Evolutionary conservation across 2,329 filamentous ascomycete species (phyloP), one percentile per base, ranked within the genome.

Genomic region (Aspergillus transmontanensis): DNA sequence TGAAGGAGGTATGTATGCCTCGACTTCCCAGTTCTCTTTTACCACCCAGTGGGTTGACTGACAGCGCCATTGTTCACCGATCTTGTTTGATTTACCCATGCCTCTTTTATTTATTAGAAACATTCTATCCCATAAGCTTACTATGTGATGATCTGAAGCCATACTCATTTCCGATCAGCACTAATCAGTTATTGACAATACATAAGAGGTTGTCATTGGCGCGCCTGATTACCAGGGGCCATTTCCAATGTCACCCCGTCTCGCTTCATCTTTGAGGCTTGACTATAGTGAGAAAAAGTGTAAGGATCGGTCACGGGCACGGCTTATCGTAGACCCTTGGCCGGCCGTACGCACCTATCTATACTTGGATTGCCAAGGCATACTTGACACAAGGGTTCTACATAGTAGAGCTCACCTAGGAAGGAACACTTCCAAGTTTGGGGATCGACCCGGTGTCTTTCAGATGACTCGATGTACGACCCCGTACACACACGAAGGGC

Each of bases 401-500:
- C 26, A 28, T 28, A 28, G 26, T 7, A 54, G 46, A 50, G 46
- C 26, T 50, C 26, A 50, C 19, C 6, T 50, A 19, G 16, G 53
- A 43, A 41, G 34, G n/a, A 19, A 41, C 45, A 51, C 57, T 39
- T 21, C 32, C 43, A 39, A 23, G 45, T 51, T 43, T 16, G 14
- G 12, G 7, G 30, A 14, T 36, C 57, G 34, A 59, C 48, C 6
- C 12, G 19, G 41, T 28, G 57, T n/a, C 51, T 34, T 51, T 61
- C 26, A 28, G 57, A 51, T 64, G 62, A 59, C 51, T 61, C 50
- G 61, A 66, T 56, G 59, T 62, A 48, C 59, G 34, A 62, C 64
- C 43, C 19, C 43, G 34, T 46, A 59, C 59, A 62, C 61, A 58
- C 58, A 64, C 41, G 39, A 26, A 53, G 45, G 11, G 11, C 26